These are phyloP conservation scores for Litsea cubeba DNA, from an alignment of 164 flowering plant species.

Conservation along the genomic window DNA sequence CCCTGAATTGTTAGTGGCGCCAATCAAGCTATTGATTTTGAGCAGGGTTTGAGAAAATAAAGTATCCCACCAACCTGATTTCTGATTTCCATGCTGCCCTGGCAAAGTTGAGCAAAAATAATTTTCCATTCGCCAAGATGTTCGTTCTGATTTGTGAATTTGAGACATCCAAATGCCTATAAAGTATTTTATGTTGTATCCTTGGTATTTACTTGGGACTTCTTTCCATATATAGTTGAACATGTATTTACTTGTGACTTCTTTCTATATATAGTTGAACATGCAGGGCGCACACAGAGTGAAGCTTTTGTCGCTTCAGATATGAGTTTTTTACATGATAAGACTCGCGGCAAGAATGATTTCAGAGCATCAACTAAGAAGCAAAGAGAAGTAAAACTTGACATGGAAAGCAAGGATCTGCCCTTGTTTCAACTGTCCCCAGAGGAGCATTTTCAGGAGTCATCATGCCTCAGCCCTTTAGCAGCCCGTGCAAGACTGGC, in stretches of 20 bases:
- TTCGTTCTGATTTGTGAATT: background rate
- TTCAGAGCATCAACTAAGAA: conserved; percentile 20
- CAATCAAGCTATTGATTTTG: too few species aligned
- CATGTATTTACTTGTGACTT: conserved; percentile 3
- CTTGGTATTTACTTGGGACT: background rate
- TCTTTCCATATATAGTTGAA: conserved; percentile 17
- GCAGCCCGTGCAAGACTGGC: conserved; percentile 52
- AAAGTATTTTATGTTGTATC: background rate
- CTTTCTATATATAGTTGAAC: conserved; percentile 17
- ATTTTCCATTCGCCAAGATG: background rate
- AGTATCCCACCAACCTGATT: background rate
- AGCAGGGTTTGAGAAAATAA: too few species aligned
- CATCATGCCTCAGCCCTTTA: conserved; percentile 37
- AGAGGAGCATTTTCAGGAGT: conserved; percentile 16
- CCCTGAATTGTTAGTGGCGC: background rate
- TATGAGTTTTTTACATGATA: conserved; percentile 4
- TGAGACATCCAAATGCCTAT: background rate
- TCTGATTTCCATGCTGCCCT: background rate
- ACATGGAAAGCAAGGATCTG: conserved; percentile 8
- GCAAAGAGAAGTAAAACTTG: conserved; percentile 12
- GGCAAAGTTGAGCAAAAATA: background rate
- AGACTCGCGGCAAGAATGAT: conserved; percentile 13
- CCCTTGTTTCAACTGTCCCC: conserved; percentile 8
- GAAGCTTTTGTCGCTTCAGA: conserved; percentile 6
- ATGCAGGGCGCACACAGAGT: conserved; percentile 2